phyloP scores from a whole-genome alignment of 2,329 filamentous ascomycete species.

The Talaromyces sp. region DNA sequence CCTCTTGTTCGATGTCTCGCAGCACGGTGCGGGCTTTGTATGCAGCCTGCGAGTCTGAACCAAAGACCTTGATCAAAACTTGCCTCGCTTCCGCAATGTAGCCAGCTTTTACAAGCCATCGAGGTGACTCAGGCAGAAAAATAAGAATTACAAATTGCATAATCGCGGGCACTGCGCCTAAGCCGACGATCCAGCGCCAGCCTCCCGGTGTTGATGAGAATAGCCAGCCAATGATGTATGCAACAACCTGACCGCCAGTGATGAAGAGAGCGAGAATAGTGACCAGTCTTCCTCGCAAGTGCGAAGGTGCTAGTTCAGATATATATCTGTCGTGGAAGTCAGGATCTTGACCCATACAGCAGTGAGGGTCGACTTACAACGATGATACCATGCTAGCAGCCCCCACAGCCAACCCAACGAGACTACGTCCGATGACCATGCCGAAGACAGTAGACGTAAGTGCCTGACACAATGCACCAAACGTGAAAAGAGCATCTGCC shows the following conservation, averaged over 20 bases:
- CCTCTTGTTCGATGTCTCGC: conserved; percentile 68
- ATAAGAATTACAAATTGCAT: conserved; percentile 67
- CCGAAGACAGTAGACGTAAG: conserved; percentile 39
- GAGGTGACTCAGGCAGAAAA: conserved; percentile 80
- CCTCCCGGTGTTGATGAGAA: conserved; percentile 62
- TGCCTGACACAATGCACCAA: conserved; percentile 45
- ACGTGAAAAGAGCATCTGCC: conserved; percentile 46
- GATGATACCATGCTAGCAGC: conserved; percentile 72
- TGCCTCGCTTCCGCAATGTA: conserved; percentile 58
- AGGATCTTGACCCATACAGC: not conserved
- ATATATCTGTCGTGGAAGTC: conserved; percentile 59
- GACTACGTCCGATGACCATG: conserved; percentile 47
- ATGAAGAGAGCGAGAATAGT: conserved; percentile 80
- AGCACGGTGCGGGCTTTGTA: conserved; percentile 60
- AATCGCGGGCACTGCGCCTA: conserved; percentile 73
- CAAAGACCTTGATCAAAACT: conserved; percentile 66
- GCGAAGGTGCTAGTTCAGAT: conserved; percentile 75
- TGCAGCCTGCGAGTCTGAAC: conserved; percentile 42
- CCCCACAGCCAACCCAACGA: conserved; percentile 49
- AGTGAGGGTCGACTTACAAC: conserved; percentile 46
- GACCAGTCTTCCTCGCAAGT: conserved; percentile 73
- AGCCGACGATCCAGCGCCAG: conserved; percentile 89
- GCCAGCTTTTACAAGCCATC: conserved; percentile 75
- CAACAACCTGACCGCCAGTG: conserved; percentile 82
- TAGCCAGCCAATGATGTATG: conserved; percentile 78